Base-by-base conservation (phyloP, 2,329 filamentous ascomycete species). In the Scopulariopsis brevicaulis region DNA sequence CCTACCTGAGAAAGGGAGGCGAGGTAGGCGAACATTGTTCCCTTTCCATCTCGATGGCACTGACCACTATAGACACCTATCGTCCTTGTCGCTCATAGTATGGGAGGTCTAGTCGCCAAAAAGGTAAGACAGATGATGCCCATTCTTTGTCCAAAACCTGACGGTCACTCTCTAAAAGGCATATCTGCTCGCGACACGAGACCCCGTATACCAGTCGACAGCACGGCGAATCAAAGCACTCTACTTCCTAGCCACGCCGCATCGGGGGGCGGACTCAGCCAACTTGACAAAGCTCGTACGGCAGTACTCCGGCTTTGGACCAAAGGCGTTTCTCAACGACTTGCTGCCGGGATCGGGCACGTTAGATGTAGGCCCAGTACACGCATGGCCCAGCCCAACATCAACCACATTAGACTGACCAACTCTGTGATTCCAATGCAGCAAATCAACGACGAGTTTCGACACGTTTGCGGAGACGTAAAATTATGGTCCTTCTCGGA, bases 211-310 rank as follows among this genome's bases (percentile, higher is more conserved):
- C 32, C 22, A 28, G 7, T 8, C 28, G 7, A 34, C 32, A 20
- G 52, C 52, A 15, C 18, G 24, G 5, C 37, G 55, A 10, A 22
- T 35, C 48, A 24, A 56, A 22, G 24, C 20, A 8, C 46, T 56
- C 11, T 56, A 56, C 25, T 56, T 56, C 40, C 55, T 56, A n/a
- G 55, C 40, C 8, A 56, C 55, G 1, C 43, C 40, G 2, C 55
- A 56, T 18, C 43, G 40, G 5, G 55, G 55, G 10, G 43, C 43
- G 18, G 10, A 53, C 22, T 20, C 52, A 4, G 25, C 52, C 2
- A 25, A 15, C 5, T 35, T 6, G 34, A 35, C 7, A 35, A 6
- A 35, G 6, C 12, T 35, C 34, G 6, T 35, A 7, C 34, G 6
- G 7, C 12, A 35, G 12, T 7, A 7, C 34, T 35, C 12, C 34